Base-by-base conservation (phyloP, 2,329 filamentous ascomycete species). In the Epichloe scottii region DNA sequence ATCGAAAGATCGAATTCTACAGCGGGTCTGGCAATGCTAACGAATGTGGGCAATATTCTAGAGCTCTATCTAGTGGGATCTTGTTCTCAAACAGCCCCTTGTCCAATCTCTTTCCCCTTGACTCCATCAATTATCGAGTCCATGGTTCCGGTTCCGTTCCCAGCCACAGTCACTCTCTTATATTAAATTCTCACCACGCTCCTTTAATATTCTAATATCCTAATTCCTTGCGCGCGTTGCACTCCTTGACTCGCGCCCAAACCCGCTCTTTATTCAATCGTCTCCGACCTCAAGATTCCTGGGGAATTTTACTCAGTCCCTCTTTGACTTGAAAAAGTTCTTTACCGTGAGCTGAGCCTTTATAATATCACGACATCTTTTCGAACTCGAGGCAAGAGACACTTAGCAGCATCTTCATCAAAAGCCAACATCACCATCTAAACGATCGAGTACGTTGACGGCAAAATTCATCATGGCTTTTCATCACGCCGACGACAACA, bases 81-180 rank as follows among this genome's bases (percentile, higher is more conserved):
- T 68, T 63, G 65, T 71, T 67, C 68, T 72, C 71, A 70, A 70
- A 68, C 68, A 62, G 63, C 64, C 67, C 67, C 66, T 64, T 68
- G 66, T 68, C 69, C 71, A 66, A 66, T 68, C 71, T 68, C 63
- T 66, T 66, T 66, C 56, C 58, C 56, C 15, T 47, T 33, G 45
- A 39, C 54, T 60, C 66, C 63, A 55, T 59, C 60, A 54, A 54
- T 54, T 58, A 58, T 60, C 56, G 59, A 62, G 60, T 56, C 58
- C 69, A 71, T 72, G 68, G 68, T 68, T 64, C 66, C 66, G 68
- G 69, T 69, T 66, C 66, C 64, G 59, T 65, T 68, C 66, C 68
- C 69, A 70, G 71, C 74, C 74, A 73, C 68, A 63, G 73, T 76
- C 77, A 76, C 72, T 81, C 76, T 68, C 80, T 80, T 72, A 60